Evolutionary conservation across 192 early-diverging fungal species (phyloP).

Genomic region (Coemansia sp.): DNA sequence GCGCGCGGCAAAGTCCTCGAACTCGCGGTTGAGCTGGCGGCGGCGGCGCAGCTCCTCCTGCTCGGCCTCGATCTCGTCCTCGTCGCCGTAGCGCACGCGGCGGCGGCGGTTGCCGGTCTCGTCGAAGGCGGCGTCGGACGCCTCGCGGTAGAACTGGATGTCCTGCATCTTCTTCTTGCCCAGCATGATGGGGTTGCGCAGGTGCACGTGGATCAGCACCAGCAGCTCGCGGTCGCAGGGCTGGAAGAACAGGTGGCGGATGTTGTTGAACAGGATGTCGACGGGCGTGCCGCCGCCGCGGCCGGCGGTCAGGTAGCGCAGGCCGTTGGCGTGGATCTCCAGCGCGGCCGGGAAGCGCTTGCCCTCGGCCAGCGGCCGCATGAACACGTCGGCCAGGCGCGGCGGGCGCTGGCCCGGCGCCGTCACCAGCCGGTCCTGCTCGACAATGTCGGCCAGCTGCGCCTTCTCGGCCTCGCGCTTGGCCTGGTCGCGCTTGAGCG

Average conservation of each 20-base stretch:
- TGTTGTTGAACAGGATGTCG: conserved; percentile 96
- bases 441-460: conserved; percentile 94
- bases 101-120: conserved; percentile 94
- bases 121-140: conserved; percentile 89
- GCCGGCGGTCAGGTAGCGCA: conserved; percentile 81
- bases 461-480: conserved; percentile 94
- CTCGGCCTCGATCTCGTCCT: conserved; percentile 96
- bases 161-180: conserved; percentile 97
- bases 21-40: conserved; percentile 84
- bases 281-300: conserved; percentile 71
- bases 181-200: conserved; percentile 96
- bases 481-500: conserved; percentile 86
- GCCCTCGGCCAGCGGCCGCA: conserved; percentile 83
- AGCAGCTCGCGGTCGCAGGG: conserved; percentile 96
- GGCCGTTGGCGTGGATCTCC: conserved; percentile 94
- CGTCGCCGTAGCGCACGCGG: conserved; percentile 88
- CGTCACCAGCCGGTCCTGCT: conserved; percentile 84
- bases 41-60: conserved; percentile 89
- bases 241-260: conserved; percentile 97
- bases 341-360: conserved; percentile 93
- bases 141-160: conserved; percentile 98
- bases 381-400: conserved; percentile 85
- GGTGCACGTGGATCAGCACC: conserved; percentile 91
- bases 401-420: conserved; percentile 69
- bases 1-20: conserved; percentile 86